Conservation (phyloP, 2,329 filamentous ascomycete species). For the Colletotrichum scovillei region DNA sequence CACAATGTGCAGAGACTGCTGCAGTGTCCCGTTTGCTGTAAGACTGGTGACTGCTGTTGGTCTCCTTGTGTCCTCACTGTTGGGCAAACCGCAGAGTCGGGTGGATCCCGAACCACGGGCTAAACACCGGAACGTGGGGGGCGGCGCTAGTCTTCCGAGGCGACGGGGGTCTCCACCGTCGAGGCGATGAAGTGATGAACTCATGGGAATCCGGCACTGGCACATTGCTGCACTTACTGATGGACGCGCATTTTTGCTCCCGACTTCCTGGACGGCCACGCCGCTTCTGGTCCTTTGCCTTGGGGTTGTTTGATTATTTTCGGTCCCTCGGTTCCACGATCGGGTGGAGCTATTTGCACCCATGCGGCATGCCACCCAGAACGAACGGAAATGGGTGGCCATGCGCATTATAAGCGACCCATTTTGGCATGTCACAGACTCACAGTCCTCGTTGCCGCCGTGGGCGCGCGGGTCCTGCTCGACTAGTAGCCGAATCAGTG, state of each 20-base stretch:
- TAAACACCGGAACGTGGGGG: conserved; percentile 17
- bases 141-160: background rate
- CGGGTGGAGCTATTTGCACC: background rate
- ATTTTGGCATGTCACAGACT: too few relatives aligned
- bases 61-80: too few relatives aligned
- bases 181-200: background rate
- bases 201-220: conserved; percentile 1
- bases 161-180: background rate
- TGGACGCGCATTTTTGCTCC: background rate
- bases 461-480: background rate
- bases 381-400: background rate
- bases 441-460: background rate
- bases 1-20: too few relatives aligned
- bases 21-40: too few relatives aligned
- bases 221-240: background rate
- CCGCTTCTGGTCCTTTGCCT: background rate
- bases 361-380: background rate
- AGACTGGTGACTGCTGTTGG: too few relatives aligned
- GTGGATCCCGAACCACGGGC: background rate
- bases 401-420: background rate
- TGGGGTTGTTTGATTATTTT: background rate
- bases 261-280: background rate
- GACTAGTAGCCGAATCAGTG: background rate
- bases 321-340: background rate
- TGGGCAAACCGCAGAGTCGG: background rate